Percentiles rank a stretch among this genome's conserved stretches.
Evolutionary conservation across 768 basidiomycete species (phyloP).

Genomic region (Termitomyces sp.): DNA sequence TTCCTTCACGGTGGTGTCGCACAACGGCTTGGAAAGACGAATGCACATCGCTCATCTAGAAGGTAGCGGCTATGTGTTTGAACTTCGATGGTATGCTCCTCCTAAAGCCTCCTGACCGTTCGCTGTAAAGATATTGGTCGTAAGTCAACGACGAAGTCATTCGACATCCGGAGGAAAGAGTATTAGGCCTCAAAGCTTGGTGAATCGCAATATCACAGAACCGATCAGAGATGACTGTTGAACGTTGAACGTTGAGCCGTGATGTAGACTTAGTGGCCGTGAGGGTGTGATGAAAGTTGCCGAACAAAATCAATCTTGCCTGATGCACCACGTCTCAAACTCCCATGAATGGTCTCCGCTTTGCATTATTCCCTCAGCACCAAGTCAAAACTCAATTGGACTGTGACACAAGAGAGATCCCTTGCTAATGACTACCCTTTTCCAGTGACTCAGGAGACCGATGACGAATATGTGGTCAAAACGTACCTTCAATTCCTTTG

Average conservation of each 20-base stretch:
- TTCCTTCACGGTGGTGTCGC: not conserved
- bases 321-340: not conserved
- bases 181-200: not conserved
- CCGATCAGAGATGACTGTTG: not conserved
- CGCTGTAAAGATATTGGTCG: not conserved
- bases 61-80: not conserved
- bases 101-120: too few relatives aligned
- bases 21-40: slow-evolving; percentile 3
- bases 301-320: too few relatives aligned
- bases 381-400: slow-evolving; percentile 39
- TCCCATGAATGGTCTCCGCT: slow-evolving; percentile 11
- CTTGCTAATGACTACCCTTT: slow-evolving; percentile 58
- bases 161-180: not conserved
- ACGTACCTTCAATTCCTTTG: slow-evolving; percentile 76
- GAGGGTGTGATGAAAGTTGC: too few relatives aligned
- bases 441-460: slow-evolving; percentile 37
- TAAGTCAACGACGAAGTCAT: not conserved
- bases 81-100: not conserved
- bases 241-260: too few relatives aligned
- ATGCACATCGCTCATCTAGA: not conserved
- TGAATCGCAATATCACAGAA: not conserved
- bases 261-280: too few relatives aligned
- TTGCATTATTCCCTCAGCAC: slow-evolving; percentile 13
- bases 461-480: slow-evolving; percentile 56
- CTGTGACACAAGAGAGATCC: slow-evolving; percentile 53